Conservation (phyloP, 306 rosid genomes). For the Mimosa bimucronata region DNA sequence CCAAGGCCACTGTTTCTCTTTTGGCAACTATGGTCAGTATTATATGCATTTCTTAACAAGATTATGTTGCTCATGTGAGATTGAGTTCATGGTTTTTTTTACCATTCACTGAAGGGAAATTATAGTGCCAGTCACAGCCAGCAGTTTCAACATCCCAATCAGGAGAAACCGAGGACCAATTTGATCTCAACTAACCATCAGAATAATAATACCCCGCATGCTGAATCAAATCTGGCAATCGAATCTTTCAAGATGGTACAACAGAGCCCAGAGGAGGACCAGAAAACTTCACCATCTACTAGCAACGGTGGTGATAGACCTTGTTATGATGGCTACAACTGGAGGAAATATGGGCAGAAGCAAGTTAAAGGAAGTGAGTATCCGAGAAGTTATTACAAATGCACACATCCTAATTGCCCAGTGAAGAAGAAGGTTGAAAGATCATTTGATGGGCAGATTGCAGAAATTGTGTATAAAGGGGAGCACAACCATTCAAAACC, state of each 20-base stretch:
- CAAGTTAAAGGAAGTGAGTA: conserved; percentile 97
- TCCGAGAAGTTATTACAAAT: conserved; percentile 91
- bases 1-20: conserved; percentile 78
- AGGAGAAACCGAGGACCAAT: conserved; percentile 50
- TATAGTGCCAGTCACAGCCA: conserved; percentile 49
- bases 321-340: conserved; percentile 92
- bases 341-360: conserved; percentile 99
- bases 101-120: conserved; percentile 61
- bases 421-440: conserved; percentile 97
- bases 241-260: conserved; percentile 50
- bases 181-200: conserved; percentile 47
- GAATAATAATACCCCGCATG: conserved; percentile 36
- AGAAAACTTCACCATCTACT: conserved; percentile 49
- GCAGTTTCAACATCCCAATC: conserved; percentile 49
- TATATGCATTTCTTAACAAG: conserved; percentile 1
- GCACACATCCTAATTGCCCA: conserved; percentile 90
- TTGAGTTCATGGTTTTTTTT: neutral
- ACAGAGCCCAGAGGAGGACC: conserved; percentile 60
- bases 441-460: conserved; percentile 87
- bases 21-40: conserved; percentile 81
- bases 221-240: conserved; percentile 46
- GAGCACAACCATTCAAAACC: conserved; percentile 93
- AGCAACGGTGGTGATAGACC: conserved; percentile 62
- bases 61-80: neutral
- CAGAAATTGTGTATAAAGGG: conserved; percentile 94